Evolutionary conservation across 2,329 filamentous ascomycete genomes (phyloP), one percentile per base, ranked within the genome.

Genomic region (Thielaviopsis ethacetica): DNA sequence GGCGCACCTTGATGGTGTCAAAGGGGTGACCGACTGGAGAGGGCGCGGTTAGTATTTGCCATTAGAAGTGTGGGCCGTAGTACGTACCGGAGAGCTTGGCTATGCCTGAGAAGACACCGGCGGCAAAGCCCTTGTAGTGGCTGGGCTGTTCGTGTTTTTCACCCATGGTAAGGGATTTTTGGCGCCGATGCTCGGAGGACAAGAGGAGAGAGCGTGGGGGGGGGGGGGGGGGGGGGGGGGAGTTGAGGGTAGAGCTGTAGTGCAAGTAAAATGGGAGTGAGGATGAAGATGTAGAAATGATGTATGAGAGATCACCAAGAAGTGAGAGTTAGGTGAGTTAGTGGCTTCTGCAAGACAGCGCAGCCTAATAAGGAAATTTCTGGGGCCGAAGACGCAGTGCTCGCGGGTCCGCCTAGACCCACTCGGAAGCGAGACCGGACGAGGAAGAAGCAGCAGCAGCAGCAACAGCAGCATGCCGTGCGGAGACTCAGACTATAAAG

Each of bases 51-150:
- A 38, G 50, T 10, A 27, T 22, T 52, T 19, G 21, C 49, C 49
- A 22, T 21, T 5, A 21, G 27, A 59, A 44, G 38, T 38, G 72
- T 21, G 10, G 19, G 22, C 24, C 47, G 10, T 7, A 15, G 15
- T 12, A 58, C 79, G 65, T 71, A 91, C 89, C 88, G 66, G 81
- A 82, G 60, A 96, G 75, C 73, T 97, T 97, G 61, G 91, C 84
- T 67, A 97, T 85, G 24, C 93, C 93, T 44, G 88, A 95, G 68
- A 96, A 96, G 6, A 96, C 83, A n/a, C 93, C 93, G 0, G 88
- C 93, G 27, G 96, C 88, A 69, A 97, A 98, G n/a, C 91, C 93
- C 67, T 88, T 91, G 76, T 96, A 97, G 68, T 87, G 85, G 64
- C 75, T 79, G 65, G 63, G 65, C 63, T 54, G 53, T 24, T 59